Base-by-base conservation (phyloP, 805 yeast genomes). In the Kuraishia ogatae region DNA sequence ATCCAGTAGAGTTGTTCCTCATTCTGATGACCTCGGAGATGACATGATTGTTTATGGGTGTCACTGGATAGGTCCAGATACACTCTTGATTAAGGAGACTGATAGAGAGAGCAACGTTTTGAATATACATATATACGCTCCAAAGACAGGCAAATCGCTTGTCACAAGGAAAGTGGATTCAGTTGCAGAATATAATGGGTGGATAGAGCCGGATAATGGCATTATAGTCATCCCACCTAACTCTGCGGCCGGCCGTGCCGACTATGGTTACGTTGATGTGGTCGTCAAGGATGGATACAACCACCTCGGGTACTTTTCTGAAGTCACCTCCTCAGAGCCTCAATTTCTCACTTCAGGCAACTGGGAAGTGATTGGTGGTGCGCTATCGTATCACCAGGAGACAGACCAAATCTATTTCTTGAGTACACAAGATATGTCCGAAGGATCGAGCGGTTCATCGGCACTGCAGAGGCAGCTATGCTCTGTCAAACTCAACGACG, bases 231-330 rank as follows among this genome's bases (percentile, higher is more conserved):
- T 76, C 4, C 74, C 75, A 11, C 66, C 63, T 2, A 66, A 67
- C 55, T 61, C 60, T 2, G 59, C 64, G 0, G 54, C 54, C 6
- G 71, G 66, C 1, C 64, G 75, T 39, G 39, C 43, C 1, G 62
- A 52, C 0, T 59, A 74, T 56, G 93, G 93, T 0, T 88, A 83
- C 62, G 73, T 87, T 53, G 94, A 87, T 64, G 69, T 81, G 2
- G 75, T 82, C 15, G 82, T 78, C 19, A 75, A 73, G 39, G 73
- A 64, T 11, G 85, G 87, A 0, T 85, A 68, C 65, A 81, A 79
- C 58, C 94, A 87, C 64, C 67, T 88, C 51, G 89, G 83, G 1
- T 82, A 79, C 63, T 87, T 81, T 60, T 69, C 77, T 19, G 71
- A 78, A 1, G 74, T 79, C 1, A 63, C 69, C 4, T 64, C 77